phyloP scores from a whole-genome alignment of 139 green algal species.

The Yamagishiella unicocca region DNA sequence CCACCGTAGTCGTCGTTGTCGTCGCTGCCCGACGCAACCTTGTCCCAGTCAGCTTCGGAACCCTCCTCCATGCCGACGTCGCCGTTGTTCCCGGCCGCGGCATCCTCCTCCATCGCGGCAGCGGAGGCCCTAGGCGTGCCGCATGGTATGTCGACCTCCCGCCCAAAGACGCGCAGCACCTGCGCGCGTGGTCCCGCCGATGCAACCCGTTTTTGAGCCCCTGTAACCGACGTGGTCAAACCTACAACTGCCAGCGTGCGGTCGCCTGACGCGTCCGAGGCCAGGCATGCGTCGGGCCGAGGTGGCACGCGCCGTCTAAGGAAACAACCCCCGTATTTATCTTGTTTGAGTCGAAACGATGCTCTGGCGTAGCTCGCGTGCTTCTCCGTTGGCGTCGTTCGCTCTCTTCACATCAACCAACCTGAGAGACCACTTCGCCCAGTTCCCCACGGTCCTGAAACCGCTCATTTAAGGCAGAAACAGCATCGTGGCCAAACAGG shows the following conservation, averaged over 20 bases:
- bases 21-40: neutral
- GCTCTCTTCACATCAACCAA: too few relatives aligned
- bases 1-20: neutral
- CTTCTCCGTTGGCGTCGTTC: too few relatives aligned
- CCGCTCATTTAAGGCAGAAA: constrained; percentile 22
- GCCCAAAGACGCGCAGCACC: neutral
- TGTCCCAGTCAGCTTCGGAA: constrained; percentile 21
- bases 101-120: neutral
- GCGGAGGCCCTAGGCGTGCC: neutral
- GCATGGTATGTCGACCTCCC: neutral
- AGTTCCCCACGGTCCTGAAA: constrained; percentile 52
- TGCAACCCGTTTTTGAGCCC: too few relatives aligned
- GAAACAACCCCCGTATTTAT: too few relatives aligned
- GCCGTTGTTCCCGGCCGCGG: neutral
- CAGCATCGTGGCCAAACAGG: neutral
- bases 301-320: too few relatives aligned
- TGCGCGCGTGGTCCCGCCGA: too few relatives aligned
- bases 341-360: too few relatives aligned
- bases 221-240: too few relatives aligned
- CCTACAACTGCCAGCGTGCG: too few relatives aligned
- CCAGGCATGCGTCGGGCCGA: too few relatives aligned
- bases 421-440: constrained; percentile 40
- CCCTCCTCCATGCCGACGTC: constrained; percentile 10
- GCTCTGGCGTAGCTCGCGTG: too few relatives aligned
- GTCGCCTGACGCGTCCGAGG: too few relatives aligned